These are phyloP conservation scores for Aurantiochytrium sp. DNA, from an alignment of 108 stramenopile species.

Conservation along the genomic window DNA sequence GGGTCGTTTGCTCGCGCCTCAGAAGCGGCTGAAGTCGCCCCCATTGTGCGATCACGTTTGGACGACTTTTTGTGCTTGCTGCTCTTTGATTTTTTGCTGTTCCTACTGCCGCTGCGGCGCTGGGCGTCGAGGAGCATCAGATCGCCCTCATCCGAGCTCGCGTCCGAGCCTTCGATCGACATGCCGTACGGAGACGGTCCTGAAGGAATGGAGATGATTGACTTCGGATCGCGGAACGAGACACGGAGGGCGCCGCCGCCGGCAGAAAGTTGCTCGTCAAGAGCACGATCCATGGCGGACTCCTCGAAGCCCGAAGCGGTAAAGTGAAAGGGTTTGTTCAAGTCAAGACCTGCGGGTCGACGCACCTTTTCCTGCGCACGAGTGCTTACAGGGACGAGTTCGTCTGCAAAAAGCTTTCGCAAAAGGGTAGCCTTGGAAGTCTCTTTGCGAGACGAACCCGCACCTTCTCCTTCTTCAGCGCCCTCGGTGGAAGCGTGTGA, in stretches of 20 bases:
- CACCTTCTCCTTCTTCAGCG: too few relatives aligned
- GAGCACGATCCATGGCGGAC: neutral
- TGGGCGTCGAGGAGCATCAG: neutral
- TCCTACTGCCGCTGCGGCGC: neutral
- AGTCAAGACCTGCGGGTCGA: slow-evolving; percentile 43
- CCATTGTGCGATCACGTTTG: neutral
- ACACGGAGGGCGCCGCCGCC: neutral
- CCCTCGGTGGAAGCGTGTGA: too few relatives aligned
- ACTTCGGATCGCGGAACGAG: neutral
- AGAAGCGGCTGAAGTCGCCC: neutral
- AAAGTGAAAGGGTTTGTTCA: neutral
- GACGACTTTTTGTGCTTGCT: neutral
- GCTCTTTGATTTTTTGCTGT: too few relatives aligned
- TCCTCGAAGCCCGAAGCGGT: neutral
- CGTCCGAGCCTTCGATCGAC: neutral
- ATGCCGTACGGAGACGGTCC: neutral
- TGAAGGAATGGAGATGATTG: neutral
- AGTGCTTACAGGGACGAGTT: slow-evolving; percentile 33
- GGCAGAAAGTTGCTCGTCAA: neutral
- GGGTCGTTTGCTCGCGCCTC: neutral
- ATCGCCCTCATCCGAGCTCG: neutral
- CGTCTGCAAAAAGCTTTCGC: neutral
- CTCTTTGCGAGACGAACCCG: too few relatives aligned
- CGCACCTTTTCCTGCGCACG: slow-evolving; percentile 42
- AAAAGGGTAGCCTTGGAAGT: neutral